These are phyloP conservation scores for Prunus mira DNA, from an alignment of 306 rosid species.

Conservation along the genomic window DNA sequence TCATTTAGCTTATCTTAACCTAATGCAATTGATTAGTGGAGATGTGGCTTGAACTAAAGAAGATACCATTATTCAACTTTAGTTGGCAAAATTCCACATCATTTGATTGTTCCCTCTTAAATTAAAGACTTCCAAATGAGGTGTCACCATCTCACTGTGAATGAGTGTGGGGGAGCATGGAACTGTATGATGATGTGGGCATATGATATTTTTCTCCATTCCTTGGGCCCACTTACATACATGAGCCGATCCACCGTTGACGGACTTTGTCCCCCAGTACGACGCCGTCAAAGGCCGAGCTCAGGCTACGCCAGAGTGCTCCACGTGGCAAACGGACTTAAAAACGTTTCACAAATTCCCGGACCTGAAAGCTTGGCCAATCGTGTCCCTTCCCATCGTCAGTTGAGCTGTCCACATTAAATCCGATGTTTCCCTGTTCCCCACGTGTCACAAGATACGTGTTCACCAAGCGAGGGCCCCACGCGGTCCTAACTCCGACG, in stretches of 20 bases:
- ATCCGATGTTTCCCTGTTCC: slow-evolving; percentile 10
- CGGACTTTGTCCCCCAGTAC: slow-evolving; percentile 11
- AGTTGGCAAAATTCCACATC: slow-evolving; percentile 9
- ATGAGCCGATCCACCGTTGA: not conserved
- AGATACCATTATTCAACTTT: slow-evolving; percentile 3
- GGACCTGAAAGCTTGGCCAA: not conserved
- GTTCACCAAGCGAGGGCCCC: slow-evolving; percentile 17
- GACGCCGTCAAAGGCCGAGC: slow-evolving; percentile 16
- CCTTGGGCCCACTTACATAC: not conserved
- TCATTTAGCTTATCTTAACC: not conserved
- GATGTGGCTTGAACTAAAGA: not conserved
- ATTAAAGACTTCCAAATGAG: not conserved
- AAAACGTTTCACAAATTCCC: not conserved
- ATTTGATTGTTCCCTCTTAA: not conserved
- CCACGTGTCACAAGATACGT: not conserved
- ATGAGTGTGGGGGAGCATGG: not conserved
- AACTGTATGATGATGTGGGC: not conserved
- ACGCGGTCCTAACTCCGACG: slow-evolving; percentile 13
- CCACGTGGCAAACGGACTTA: slow-evolving; percentile 24
- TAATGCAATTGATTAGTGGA: not conserved
- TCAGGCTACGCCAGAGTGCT: not conserved
- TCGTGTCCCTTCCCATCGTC: not conserved
- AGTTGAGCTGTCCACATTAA: slow-evolving; percentile 32
- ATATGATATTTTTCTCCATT: not conserved
- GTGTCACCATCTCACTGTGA: not conserved